Base-by-base conservation (phyloP, 176 grass and related monocot species). In the Oryza meyeriana region DNA sequence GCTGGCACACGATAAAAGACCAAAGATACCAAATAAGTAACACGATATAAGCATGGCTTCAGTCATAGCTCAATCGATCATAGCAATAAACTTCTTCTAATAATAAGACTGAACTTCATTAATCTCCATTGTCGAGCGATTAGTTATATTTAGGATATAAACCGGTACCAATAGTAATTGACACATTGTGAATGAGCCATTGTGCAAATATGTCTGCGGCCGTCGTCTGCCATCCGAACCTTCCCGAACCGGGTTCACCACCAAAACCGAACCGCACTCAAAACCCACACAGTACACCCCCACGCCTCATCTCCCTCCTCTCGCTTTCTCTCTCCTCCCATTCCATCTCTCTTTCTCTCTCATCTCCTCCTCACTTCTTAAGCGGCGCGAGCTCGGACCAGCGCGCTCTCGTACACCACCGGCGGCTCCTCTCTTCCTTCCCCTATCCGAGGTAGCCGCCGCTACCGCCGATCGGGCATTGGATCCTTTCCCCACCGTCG, bases 201-300 rank as follows among this genome's bases (percentile, higher is more conserved):
- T 20, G 0, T 26, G 62, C 69, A 83, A 78, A 64, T 57, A 76
- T 1, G 3, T 12, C 3, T 36, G 42, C 35, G 57, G 45, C 68
- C 8, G 72, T 72, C 85, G 72, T 72, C 85, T 80, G 82, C 57
- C 81, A 84, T 88, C 85, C 71, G 72, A 91, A 87, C 81, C 73
- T 80, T 84, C 69, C 36, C 65, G 85, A 85, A 62, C 61, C 55
- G 65, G 71, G 66, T 33, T 75, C 72, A 81, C 36, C 64, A 17
- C 41, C 3, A 12, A 47, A 45, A 35, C 84, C 92, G 84, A 87
- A 50, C 84, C 89, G 17, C 63, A 61, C 69, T 48, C 77, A 83
- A 83, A 59, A 14, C 67, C 66, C 18, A 44, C 72, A 52, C 38
- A 36, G 35, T 36, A 44, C 11, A 44, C 12, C 12, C 4, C 47